These are phyloP conservation scores for Alternaria rosae DNA, from an alignment of 2,329 filamentous ascomycete genomes.

Conservation along the genomic window DNA sequence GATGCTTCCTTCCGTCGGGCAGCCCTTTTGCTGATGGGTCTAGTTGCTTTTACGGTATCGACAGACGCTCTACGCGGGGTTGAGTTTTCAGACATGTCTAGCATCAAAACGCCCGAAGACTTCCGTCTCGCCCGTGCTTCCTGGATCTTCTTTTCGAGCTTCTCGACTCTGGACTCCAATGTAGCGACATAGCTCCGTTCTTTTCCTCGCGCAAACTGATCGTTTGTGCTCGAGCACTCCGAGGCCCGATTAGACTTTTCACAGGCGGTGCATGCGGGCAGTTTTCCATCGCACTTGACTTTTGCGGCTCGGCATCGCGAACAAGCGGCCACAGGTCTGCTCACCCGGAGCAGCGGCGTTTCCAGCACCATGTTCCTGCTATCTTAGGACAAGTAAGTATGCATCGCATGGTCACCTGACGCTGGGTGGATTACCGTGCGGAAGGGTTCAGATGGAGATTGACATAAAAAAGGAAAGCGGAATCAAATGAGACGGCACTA, in stretches of 20 bases:
- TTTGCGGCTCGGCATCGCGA: conserved; percentile 88
- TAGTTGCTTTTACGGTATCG: conserved; percentile 43
- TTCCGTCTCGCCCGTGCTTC: conserved; percentile 71
- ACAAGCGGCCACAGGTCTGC: conserved; percentile 79
- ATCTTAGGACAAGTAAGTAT: conserved; percentile 14
- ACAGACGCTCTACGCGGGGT: conserved; percentile 59
- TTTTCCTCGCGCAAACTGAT: conserved; percentile 94
- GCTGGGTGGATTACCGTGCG: background rate
- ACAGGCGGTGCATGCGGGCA: conserved; percentile 93
- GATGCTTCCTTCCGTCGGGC: conserved; percentile 72
- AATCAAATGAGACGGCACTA: background rate
- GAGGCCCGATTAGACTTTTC: conserved; percentile 86
- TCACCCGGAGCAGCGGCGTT: conserved; percentile 73
- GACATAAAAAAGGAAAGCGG: background rate
- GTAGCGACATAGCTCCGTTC: conserved; percentile 97
- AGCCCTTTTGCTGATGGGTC: conserved; percentile 48
- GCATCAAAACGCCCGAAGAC: conserved; percentile 74
- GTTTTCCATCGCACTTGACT: conserved; percentile 96
- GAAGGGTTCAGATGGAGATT: background rate
- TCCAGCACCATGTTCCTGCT: conserved; percentile 55
- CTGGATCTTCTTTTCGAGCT: conserved; percentile 77
- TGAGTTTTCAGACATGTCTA: conserved; percentile 62
- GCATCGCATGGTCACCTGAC: conserved; percentile 1
- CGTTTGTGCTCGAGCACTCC: conserved; percentile 92
- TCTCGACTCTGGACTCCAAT: conserved; percentile 89